Evolutionary conservation across 78 protist species (phyloP).

Genomic region (Dictyostelium capitatum): DNA sequence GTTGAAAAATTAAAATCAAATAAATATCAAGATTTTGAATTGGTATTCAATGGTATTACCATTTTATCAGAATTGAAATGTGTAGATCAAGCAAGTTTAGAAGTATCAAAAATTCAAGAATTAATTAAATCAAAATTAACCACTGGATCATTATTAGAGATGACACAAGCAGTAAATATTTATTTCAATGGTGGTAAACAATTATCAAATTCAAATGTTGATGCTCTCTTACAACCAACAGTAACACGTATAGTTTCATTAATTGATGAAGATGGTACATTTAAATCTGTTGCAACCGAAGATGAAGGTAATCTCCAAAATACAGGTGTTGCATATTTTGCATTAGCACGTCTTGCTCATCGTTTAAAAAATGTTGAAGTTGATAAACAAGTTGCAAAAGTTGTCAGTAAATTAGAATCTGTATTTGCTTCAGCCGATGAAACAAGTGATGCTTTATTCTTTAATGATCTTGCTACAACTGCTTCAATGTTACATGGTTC

Average conservation of each 20-base stretch:
- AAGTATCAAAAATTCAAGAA: background rate
- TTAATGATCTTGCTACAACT: slow-evolving; percentile 30
- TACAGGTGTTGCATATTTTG: slow-evolving; percentile 42
- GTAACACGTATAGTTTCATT: slow-evolving; percentile 18
- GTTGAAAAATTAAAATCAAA: background rate
- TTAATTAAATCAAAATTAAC: slow-evolving; percentile 15
- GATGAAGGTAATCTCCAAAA: slow-evolving; percentile 20
- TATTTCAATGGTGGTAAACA: background rate
- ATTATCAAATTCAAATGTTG: background rate
- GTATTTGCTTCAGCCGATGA: slow-evolving; percentile 19
- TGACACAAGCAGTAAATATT: slow-evolving; percentile 8
- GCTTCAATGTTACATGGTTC: slow-evolving; percentile 24
- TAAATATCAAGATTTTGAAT: slow-evolving; percentile 18
- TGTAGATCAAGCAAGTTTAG: background rate
- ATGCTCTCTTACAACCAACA: background rate
- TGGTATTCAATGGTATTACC: slow-evolving; percentile 24
- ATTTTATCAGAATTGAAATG: slow-evolving; percentile 51
- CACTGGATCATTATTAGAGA: background rate
- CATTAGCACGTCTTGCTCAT: slow-evolving; percentile 40
- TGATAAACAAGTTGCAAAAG: slow-evolving; percentile 29
- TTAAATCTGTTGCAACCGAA: background rate
- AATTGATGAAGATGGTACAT: slow-evolving; percentile 47
- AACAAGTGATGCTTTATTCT: background rate
- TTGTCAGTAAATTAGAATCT: slow-evolving; percentile 4
- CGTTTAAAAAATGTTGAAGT: slow-evolving; percentile 29